phyloP scores from a whole-genome alignment of 176 grass and related monocot genomes.

The Eremochloa ophiuroides region DNA sequence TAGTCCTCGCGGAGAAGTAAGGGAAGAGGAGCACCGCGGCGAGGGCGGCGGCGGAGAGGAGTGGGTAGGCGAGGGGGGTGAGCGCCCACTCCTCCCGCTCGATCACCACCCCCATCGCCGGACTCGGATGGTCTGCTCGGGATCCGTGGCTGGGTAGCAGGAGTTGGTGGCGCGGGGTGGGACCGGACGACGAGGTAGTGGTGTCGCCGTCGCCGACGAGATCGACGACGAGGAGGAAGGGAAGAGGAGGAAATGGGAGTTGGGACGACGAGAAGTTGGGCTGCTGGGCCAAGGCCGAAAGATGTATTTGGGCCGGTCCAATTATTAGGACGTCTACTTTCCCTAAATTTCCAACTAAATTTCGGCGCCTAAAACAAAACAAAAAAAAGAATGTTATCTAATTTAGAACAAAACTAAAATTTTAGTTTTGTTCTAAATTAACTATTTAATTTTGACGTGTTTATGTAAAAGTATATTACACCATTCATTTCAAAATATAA shows the following conservation, averaged over 20 bases:
- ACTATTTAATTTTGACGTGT: too few relatives aligned
- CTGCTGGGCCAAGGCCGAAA: background rate
- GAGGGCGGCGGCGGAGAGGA: slow-evolving; percentile 59
- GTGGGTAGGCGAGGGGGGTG: slow-evolving; percentile 44
- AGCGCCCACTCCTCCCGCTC: slow-evolving; percentile 82
- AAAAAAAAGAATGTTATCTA: too few relatives aligned
- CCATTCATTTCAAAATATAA: too few relatives aligned
- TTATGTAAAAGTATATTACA: too few relatives aligned
- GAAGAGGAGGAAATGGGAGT: background rate
- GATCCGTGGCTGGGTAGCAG: background rate
- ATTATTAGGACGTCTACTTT: too few relatives aligned
- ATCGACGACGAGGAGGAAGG: background rate
- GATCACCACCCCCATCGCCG: slow-evolving; percentile 68
- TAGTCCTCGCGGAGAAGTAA: slow-evolving; percentile 39
- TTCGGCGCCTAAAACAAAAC: too few relatives aligned
- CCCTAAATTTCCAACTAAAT: too few relatives aligned
- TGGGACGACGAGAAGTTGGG: background rate
- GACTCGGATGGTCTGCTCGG: background rate
- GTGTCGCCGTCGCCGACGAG: slow-evolving; percentile 26
- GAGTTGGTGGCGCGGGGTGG: background rate
- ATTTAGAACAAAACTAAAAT: too few relatives aligned
- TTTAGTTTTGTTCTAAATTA: too few relatives aligned
- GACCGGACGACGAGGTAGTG: background rate
- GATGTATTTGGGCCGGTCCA: background rate
- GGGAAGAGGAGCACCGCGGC: slow-evolving; percentile 55